A percentile compares a stretch with the other conserved stretches of the same genome.
Conservation (phyloP, 2,329 filamentous ascomycete species). For the Colletotrichum lupini region DNA sequence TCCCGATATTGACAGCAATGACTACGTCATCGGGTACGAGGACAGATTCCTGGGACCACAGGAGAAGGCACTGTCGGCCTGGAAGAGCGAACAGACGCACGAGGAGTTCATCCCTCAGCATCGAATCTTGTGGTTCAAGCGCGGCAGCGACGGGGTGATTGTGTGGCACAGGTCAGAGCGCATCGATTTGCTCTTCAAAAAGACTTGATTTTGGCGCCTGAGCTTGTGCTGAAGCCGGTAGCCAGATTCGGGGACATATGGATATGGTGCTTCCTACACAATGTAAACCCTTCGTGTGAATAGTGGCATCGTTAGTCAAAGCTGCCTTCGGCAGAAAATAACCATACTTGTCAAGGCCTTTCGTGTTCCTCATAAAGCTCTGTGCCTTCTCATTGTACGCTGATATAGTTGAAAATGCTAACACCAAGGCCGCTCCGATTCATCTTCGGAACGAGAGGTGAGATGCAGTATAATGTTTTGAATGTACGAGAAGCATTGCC, state of each 20-base stretch:
- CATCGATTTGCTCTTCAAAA: conserved; percentile 56
- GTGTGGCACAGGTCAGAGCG: conserved; percentile 68
- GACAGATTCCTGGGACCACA: conserved; percentile 67
- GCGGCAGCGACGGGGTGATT: conserved; percentile 59
- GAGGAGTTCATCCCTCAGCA: conserved; percentile 76
- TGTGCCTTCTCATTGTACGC: too few relatives aligned
- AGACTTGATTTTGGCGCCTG: background rate
- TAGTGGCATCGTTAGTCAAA: background rate
- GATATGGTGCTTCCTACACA: background rate
- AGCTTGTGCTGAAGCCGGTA: too few relatives aligned
- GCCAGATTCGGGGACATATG: background rate
- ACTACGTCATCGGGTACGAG: conserved; percentile 70
- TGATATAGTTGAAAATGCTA: background rate
- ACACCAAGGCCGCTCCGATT: background rate
- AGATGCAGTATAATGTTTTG: background rate
- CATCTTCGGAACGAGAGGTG: background rate
- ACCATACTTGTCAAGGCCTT: background rate
- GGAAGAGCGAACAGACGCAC: conserved; percentile 72
- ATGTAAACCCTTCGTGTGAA: background rate
- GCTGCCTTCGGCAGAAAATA: background rate
- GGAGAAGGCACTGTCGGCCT: conserved; percentile 65
- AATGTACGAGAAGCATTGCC: background rate
- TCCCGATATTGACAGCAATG: conserved; percentile 58
- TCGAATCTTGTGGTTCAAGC: conserved; percentile 70
- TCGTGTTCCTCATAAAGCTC: background rate